phyloP scores from a whole-genome alignment of 1,139 yeast genomes.

The Zygoascus sp. region DNA sequence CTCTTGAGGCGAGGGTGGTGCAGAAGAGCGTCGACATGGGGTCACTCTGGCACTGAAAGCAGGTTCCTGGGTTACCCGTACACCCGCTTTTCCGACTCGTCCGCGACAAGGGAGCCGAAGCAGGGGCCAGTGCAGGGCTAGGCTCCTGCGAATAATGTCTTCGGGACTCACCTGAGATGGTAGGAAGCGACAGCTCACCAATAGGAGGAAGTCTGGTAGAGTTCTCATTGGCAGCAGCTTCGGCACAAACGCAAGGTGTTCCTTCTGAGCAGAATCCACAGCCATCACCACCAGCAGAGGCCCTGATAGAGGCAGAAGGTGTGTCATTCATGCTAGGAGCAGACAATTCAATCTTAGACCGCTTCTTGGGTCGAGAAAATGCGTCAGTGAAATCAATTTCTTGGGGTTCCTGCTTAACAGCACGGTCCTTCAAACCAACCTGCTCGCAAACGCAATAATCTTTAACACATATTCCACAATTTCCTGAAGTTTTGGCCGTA shows the following conservation, averaged over 20 bases:
- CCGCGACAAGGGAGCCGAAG: constrained; percentile 8
- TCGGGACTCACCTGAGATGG: not conserved
- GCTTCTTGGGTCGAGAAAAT: constrained; percentile 22
- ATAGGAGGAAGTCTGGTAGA: constrained; percentile 33
- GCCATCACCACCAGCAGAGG: constrained; percentile 31
- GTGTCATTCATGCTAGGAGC: constrained; percentile 1
- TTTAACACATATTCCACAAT: constrained; percentile 64
- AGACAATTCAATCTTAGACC: not conserved
- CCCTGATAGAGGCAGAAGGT: constrained; percentile 4
- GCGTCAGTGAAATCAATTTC: constrained; percentile 34
- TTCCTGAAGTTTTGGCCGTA: constrained; percentile 27
- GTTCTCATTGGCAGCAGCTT: constrained; percentile 8
- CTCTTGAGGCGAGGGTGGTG: constrained; percentile 64
- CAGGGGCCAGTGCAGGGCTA: not conserved
- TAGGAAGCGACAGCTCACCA: constrained; percentile 14
- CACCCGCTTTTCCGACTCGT: constrained; percentile 43
- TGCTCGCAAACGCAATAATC: constrained; percentile 68
- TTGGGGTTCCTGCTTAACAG: constrained; percentile 20
- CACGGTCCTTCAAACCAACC: constrained; percentile 41
- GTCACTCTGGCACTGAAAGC: constrained; percentile 76
- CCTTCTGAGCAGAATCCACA: constrained; percentile 94
- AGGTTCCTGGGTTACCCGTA: constrained; percentile 85
- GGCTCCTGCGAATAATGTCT: not conserved
- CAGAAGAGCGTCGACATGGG: constrained; percentile 89
- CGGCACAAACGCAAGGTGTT: constrained; percentile 76